A percentile compares a stretch with the other conserved stretches of the same genome.
phyloP scores from a whole-genome alignment of 1,284 basidiomycete species.

The Athelia psychrophila region DNA sequence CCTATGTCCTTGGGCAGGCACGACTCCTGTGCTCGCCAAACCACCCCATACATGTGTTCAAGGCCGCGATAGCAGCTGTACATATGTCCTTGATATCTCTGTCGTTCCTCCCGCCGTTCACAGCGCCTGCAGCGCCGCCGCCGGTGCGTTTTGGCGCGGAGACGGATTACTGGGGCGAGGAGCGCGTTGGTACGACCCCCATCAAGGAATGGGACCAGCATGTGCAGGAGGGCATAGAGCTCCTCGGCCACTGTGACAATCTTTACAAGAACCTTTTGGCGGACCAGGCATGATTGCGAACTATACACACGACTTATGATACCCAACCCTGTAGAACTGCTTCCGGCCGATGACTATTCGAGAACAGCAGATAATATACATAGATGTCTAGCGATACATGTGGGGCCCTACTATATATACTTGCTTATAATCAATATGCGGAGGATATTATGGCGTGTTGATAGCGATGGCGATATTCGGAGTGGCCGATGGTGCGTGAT shows the following conservation, averaged over 20 bases:
- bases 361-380: neutral
- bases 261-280: constrained; percentile 28
- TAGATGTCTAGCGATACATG: neutral
- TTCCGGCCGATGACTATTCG: no score
- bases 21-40: constrained; percentile 63
- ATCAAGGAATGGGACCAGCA: constrained; percentile 50
- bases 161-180: constrained; percentile 52
- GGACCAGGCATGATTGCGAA: neutral
- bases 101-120: constrained; percentile 35
- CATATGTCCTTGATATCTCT: constrained; percentile 59
- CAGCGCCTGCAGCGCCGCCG: constrained; percentile 11
- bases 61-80: constrained; percentile 63
- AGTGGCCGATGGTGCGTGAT: constrained; percentile 34
- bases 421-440: neutral
- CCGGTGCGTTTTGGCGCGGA: constrained; percentile 53
- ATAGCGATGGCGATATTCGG: constrained; percentile 18
- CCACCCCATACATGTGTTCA: constrained; percentile 58
- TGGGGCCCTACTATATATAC: neutral
- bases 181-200: constrained; percentile 44
- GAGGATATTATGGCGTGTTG: constrained; percentile 17
- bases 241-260: constrained; percentile 56
- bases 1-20: constrained; percentile 38
- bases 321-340: neutral
- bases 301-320: no score
- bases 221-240: constrained; percentile 34